These are phyloP conservation scores for Allomyces javanicus DNA, from an alignment of 192 early-diverging fungal species.

Conservation along the genomic window DNA sequence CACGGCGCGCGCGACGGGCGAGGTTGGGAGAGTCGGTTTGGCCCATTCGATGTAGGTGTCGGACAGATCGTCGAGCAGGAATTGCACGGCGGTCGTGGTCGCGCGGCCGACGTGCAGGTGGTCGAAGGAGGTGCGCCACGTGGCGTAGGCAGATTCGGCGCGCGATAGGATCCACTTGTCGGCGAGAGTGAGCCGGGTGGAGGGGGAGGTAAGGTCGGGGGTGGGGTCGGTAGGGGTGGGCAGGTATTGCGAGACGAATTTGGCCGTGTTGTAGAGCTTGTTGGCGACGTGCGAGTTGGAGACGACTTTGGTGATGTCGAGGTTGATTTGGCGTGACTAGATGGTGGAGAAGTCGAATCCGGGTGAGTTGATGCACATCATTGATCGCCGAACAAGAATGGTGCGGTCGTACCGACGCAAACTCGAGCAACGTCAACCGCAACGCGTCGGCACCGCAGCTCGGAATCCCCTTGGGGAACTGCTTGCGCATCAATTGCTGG, in stretches of 20 bases:
- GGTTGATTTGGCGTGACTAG: slow-evolving; percentile 71
- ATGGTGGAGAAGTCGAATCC: too few relatives aligned
- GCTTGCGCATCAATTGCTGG: slow-evolving; percentile 27
- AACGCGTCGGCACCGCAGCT: slow-evolving; percentile 78
- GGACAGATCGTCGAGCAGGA: slow-evolving; percentile 83
- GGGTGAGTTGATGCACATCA: too few relatives aligned
- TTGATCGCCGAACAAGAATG: not conserved
- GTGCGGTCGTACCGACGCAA: slow-evolving; percentile 33
- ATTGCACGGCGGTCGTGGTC: slow-evolving; percentile 60
- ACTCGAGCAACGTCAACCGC: slow-evolving; percentile 43
- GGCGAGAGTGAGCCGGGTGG: slow-evolving; percentile 19
- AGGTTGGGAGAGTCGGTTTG: slow-evolving; percentile 17
- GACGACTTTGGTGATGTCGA: slow-evolving; percentile 69
- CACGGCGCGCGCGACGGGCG: too few relatives aligned
- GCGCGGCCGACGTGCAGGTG: slow-evolving; percentile 36
- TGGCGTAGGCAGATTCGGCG: slow-evolving; percentile 39
- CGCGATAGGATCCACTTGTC: slow-evolving; percentile 72
- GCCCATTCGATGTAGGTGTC: slow-evolving; percentile 80
- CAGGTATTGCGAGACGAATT: slow-evolving; percentile 25
- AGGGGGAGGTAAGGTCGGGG: not conserved
- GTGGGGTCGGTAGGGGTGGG: slow-evolving; percentile 1
- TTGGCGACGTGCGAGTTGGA: slow-evolving; percentile 83
- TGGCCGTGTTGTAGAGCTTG: slow-evolving; percentile 87
- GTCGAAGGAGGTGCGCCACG: slow-evolving; percentile 4
- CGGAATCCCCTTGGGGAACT: slow-evolving; percentile 79